phyloP scores from a whole-genome alignment of 2,329 filamentous ascomycete species.

The Penicillium verrucosum region DNA sequence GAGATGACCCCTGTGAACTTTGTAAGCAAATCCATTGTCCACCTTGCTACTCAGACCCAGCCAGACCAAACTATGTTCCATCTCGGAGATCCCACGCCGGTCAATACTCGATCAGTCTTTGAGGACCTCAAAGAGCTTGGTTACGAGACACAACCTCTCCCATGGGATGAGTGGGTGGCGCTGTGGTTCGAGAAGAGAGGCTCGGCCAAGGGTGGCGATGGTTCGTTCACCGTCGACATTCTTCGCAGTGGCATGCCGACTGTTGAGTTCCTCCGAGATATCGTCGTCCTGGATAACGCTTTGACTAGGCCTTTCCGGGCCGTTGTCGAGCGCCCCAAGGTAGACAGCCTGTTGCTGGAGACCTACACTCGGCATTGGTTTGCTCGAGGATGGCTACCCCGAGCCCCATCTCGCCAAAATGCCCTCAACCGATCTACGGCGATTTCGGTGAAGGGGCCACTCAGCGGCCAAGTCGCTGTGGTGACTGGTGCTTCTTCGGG shows the following conservation, averaged over 20 bases:
- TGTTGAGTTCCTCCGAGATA: constrained; percentile 65
- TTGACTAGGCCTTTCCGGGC: constrained; percentile 60
- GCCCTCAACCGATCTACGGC: constrained; percentile 46
- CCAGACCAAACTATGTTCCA: constrained; percentile 67
- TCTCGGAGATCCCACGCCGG: constrained; percentile 68
- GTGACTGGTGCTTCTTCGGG: constrained; percentile 78
- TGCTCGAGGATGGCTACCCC: constrained; percentile 70
- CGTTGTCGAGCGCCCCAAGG: constrained; percentile 62
- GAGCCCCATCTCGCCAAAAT: constrained; percentile 54
- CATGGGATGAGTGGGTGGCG: constrained; percentile 70
- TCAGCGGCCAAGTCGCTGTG: constrained; percentile 68
- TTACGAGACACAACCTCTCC: constrained; percentile 64
- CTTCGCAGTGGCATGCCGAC: constrained; percentile 77
- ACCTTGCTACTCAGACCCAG: constrained; percentile 63
- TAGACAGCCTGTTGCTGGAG: constrained; percentile 67
- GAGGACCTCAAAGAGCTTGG: constrained; percentile 63
- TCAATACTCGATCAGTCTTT: constrained; percentile 65
- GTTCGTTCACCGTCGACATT: constrained; percentile 73
- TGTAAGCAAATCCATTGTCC: constrained; percentile 69
- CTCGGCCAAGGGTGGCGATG: constrained; percentile 61
- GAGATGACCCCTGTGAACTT: constrained; percentile 86
- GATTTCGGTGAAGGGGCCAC: constrained; percentile 53
- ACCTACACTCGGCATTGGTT: constrained; percentile 80
- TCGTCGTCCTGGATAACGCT: constrained; percentile 70
- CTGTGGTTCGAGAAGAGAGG: constrained; percentile 71